These are phyloP conservation scores for Suillus spraguei DNA, from an alignment of 768 basidiomycete species.

Conservation along the genomic window DNA sequence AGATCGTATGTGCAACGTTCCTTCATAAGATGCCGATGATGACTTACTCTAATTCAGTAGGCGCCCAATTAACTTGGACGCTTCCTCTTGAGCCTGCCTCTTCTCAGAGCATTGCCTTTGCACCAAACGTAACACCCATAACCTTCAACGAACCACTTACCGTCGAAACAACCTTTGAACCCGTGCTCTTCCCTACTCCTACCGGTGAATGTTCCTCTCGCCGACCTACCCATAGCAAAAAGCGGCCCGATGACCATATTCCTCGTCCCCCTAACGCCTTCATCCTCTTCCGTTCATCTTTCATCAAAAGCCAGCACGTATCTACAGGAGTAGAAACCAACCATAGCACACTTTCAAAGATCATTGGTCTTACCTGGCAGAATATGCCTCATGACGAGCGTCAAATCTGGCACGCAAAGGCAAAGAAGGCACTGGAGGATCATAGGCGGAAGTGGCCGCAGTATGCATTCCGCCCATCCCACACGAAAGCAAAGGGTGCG, in stretches of 20 bases:
- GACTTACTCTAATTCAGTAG: conserved; percentile 29
- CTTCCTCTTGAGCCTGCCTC: conserved; percentile 42
- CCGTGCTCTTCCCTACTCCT: conserved; percentile 61
- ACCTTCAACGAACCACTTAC: conserved; percentile 55
- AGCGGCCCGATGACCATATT: conserved; percentile 75
- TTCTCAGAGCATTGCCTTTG: conserved; percentile 52
- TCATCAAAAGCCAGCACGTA: conserved; percentile 79
- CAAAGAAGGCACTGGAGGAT: conserved; percentile 70
- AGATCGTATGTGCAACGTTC: conserved; percentile 37
- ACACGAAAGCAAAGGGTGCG: conserved; percentile 35
- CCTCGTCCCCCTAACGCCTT: conserved; percentile 87
- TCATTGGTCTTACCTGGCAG: conserved; percentile 84
- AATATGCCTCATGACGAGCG: conserved; percentile 75
- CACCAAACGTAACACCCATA: conserved; percentile 58
- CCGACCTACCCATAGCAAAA: conserved; percentile 61
- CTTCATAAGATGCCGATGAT: conserved; percentile 14
- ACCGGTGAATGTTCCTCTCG: conserved; percentile 37
- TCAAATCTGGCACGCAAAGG: conserved; percentile 77
- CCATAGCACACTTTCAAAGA: conserved; percentile 83
- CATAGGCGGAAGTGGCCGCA: conserved; percentile 72
- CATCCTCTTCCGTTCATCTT: conserved; percentile 83
- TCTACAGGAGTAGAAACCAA: conserved; percentile 79
- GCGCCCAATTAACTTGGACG: conserved; percentile 49
- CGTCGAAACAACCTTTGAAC: conserved; percentile 40
- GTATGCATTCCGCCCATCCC: conserved; percentile 73